Evolutionary conservation across 208 protist genomes (phyloP), one percentile per base, ranked within the genome.

Genomic region (Trypanosoma boissoni): DNA sequence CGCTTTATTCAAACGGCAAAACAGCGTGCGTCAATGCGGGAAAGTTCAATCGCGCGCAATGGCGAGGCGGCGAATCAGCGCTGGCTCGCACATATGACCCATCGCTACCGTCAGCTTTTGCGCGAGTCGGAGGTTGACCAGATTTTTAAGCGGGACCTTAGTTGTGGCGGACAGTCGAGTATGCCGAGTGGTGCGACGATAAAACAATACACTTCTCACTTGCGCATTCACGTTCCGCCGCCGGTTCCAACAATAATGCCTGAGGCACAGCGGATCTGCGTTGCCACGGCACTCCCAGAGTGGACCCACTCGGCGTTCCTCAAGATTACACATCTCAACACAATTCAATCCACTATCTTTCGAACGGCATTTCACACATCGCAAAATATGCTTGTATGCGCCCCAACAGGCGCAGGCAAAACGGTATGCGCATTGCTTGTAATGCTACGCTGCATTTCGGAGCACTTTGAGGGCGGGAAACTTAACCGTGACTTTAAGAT

Each of bases 351-450:
- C 2, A 75, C 72, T 10, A 86, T 99, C 16, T 99, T 98, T 62
- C 63, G 94, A 16, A 95, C 94, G 6, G 98, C 98, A 0, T 99
- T 99, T 66, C 86, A 93, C 63, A 95, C 89, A 0, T 97, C 98
- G 51, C 97, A 99, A 74, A 99, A 99, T 72, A 80, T 99, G 64
- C 91, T 99, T 24, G 83, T 99, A 27, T 99, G 96, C 58, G 98
- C 98, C 3, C 98, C 98, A 14, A 99, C 98, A 10, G 98, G 96
- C 12, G 97, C 97, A 4, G 98, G 98, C 51, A 99, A 99, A 78
- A 99, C 98, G 6, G 97, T 99, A 41, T 90, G 98, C 44, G 98
- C 97, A 3, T 63, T 99, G 51, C 68, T 99, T 23, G 88, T 97
- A 5, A 98, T 99, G 64, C 73, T 99, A 39, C 86, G 89, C 26